Evolutionary conservation across 2,329 filamentous ascomycete species (phyloP), one percentile per base, ranked within the genome.

Genomic region (Microsporum canis): DNA sequence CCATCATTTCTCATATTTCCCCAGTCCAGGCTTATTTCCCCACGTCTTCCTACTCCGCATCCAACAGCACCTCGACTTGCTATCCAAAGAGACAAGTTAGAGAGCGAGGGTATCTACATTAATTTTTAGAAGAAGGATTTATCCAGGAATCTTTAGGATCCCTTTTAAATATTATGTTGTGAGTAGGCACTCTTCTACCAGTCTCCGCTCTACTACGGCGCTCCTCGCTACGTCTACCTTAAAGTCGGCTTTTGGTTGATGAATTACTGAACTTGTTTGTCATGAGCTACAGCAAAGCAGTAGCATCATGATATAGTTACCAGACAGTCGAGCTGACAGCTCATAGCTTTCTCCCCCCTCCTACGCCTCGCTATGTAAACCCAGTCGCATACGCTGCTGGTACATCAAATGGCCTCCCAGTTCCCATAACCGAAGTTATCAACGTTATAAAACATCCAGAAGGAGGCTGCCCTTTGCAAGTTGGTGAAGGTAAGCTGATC

Each of bases 391-490:
- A 88, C 73, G 88, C 88, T 77, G 86, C 87, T 67, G 84, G 84
- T 65, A 82, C 86, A 60, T 84, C 84, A 66, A 82, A 85, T 69
- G 85, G 85, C 64, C 81, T 86, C 72, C 80, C 84, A 58, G 80
- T 84, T 41, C 87, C 88, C 41, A 84, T 95, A 73, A 87, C 96
- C 70, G 94, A 99, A 80, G 96, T 92, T 60, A 95, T 94, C 75
- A 99, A 97, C 72, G 87, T 85, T 43, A 78, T 99, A 64, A 84
- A 84, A 61, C 88, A 88, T 68, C 92, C 89, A 29, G 84, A 85
- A 39, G 89, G 89, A 3, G 91, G 96, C 68, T 89, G 90, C 75
- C 89, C 95, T 72, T 86, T 99, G 67, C 85, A 96, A 49, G 91
- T 92, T 56, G 94, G 92, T 73, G 94, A 99, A 84, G 94, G 91